A percentile compares a stretch with the other conserved stretches of the same genome.
phyloP scores from a whole-genome alignment of 2,329 filamentous ascomycete genomes.

The Pseudopithomyces chartarum region DNA sequence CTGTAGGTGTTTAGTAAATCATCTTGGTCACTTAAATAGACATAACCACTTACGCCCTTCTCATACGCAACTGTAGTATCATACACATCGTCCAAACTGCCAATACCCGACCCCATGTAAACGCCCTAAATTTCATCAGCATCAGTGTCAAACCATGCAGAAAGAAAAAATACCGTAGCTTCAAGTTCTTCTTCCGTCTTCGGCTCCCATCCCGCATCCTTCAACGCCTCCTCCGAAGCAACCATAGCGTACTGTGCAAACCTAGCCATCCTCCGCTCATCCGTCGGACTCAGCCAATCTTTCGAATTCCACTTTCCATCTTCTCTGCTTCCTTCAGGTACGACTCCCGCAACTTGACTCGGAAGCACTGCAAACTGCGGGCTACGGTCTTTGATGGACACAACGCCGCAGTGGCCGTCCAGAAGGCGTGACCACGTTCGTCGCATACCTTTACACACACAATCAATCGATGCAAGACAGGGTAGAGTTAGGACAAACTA shows the following conservation, averaged over 20 bases:
- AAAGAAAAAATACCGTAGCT: constrained; percentile 60
- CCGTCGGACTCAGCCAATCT: constrained; percentile 55
- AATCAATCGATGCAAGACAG: constrained; percentile 9
- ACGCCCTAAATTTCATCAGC: constrained; percentile 64
- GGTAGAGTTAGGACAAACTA: constrained; percentile 21
- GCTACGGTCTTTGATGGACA: constrained; percentile 69
- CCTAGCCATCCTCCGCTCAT: constrained; percentile 79
- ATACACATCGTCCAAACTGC: constrained; percentile 90
- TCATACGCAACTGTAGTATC: constrained; percentile 78
- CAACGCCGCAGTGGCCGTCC: constrained; percentile 78
- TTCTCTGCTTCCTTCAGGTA: constrained; percentile 62
- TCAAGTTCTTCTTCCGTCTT: constrained; percentile 67
- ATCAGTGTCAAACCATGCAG: background rate
- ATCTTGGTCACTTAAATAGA: background rate
- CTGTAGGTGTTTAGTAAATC: constrained; percentile 49
- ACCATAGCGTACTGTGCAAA: constrained; percentile 93
- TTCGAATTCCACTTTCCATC: constrained; percentile 54
- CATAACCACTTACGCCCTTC: constrained; percentile 62
- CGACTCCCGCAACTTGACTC: constrained; percentile 82
- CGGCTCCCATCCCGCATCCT: constrained; percentile 79
- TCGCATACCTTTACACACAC: constrained; percentile 60
- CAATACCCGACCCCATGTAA: constrained; percentile 93
- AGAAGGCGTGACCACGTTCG: constrained; percentile 82
- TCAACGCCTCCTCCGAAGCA: constrained; percentile 81
- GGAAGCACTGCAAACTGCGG: constrained; percentile 73